These are phyloP conservation scores for Helminthosporium solani DNA, from an alignment of 2,329 filamentous ascomycete species.

Conservation along the genomic window DNA sequence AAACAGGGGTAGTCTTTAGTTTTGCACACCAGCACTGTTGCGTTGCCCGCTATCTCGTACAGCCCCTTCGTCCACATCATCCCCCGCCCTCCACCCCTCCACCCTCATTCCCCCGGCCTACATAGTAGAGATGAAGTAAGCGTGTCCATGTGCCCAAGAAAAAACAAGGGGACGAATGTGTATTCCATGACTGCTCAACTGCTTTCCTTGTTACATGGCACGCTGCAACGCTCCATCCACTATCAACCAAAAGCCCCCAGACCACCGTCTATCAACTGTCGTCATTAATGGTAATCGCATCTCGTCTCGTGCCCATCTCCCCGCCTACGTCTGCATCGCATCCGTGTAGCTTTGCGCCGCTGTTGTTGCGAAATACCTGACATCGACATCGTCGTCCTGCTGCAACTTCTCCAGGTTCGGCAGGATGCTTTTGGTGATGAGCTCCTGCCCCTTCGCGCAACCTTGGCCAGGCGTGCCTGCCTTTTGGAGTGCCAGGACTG, in stretches of 20 bases:
- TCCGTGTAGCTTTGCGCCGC: conserved; percentile 61
- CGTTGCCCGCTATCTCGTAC: not conserved
- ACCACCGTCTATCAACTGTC: conserved; percentile 16
- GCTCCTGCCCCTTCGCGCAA: conserved; percentile 70
- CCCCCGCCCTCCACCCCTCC: not conserved
- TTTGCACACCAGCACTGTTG: conserved; percentile 5
- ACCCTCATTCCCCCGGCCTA: not conserved
- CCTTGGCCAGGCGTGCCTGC: conserved; percentile 59
- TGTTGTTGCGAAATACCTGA: conserved; percentile 94
- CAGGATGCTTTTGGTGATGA: conserved; percentile 83
- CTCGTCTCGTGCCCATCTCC: conserved; percentile 23
- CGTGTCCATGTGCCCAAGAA: not conserved
- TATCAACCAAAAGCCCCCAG: conserved; percentile 14
- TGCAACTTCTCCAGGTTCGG: conserved; percentile 93
- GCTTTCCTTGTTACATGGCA: conserved; percentile 15
- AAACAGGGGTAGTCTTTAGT: conserved; percentile 30
- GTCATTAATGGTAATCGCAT: conserved; percentile 36
- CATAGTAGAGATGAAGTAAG: not conserved
- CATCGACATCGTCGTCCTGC: conserved; percentile 96
- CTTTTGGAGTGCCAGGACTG: conserved; percentile 82
- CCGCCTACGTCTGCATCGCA: conserved; percentile 42
- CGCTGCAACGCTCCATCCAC: conserved; percentile 24
- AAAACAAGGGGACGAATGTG: conserved; percentile 12
- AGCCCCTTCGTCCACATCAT: not conserved
- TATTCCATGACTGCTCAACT: conserved; percentile 25